A percentile compares a stretch with the other conserved stretches of the same genome.
Conservation (phyloP, 1,284 basidiomycete species). For the Agaricales sp. region DNA sequence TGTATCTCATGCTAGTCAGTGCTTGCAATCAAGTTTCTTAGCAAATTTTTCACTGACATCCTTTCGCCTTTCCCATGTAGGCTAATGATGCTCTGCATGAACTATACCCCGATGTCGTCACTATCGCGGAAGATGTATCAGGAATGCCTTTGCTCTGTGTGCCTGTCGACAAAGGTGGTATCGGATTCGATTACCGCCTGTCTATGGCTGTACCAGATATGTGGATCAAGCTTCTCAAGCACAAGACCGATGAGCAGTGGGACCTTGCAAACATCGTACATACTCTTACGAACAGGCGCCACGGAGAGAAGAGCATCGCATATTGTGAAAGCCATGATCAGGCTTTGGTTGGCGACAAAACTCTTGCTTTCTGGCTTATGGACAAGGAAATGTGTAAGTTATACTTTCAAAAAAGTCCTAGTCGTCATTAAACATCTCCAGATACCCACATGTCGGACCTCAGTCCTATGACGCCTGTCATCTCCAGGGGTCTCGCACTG, state of each 20-base stretch:
- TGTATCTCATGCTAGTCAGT: conserved; percentile 93
- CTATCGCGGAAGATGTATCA: conserved; percentile 96
- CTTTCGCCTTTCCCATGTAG: too few species aligned
- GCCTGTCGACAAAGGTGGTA: conserved; percentile 73
- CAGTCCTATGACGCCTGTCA: conserved; percentile 74
- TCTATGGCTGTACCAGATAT: conserved; percentile 99
- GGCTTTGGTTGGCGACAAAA: conserved; percentile 97
- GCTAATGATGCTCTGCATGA: conserved; percentile 87
- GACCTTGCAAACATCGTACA: conserved; percentile 81
- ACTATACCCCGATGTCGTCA: conserved; percentile 73
- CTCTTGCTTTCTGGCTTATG: conserved; percentile 98
- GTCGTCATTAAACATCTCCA: conserved; percentile 31
- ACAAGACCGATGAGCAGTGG: conserved; percentile 84
- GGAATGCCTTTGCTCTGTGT: conserved; percentile 95
- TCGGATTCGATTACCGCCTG: conserved; percentile 96
- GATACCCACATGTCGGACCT: conserved; percentile 96
- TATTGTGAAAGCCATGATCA: conserved; percentile 98
- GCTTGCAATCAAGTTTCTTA: neutral
- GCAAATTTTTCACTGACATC: conserved; percentile 5
- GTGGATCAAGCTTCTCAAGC: conserved; percentile 99
- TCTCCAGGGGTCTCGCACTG: conserved; percentile 83
- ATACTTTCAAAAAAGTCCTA: conserved; percentile 11
- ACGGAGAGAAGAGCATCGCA: conserved; percentile 87
- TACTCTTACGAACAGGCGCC: conserved; percentile 84
- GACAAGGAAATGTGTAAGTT: conserved; percentile 96